A percentile compares a stretch with the other conserved stretches of the same genome.
These are phyloP conservation scores for Phaseolus lunatus DNA, from an alignment of 306 rosid species.

Conservation along the genomic window DNA sequence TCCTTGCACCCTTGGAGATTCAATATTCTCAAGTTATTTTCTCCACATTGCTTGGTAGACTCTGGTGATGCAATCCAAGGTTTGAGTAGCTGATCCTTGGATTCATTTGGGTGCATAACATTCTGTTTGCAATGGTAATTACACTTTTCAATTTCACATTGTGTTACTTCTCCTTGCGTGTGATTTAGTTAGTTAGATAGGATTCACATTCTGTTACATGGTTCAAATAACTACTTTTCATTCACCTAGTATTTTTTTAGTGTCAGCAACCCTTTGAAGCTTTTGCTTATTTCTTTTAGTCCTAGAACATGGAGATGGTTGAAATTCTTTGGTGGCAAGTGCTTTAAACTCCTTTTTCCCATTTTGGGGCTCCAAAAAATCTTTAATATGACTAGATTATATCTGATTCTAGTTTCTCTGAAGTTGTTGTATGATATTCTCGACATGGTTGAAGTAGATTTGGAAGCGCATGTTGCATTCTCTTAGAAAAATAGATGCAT, in stretches of 20 bases:
- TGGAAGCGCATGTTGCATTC: background rate
- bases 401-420: background rate
- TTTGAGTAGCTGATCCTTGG: slow-evolving; percentile 58
- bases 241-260: no score
- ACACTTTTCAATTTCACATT: background rate
- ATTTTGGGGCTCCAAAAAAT: background rate
- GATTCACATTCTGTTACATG: no score
- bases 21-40: slow-evolving; percentile 39
- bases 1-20: slow-evolving; percentile 32
- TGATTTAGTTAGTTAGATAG: background rate
- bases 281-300: slow-evolving; percentile 10
- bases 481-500: background rate
- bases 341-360: slow-evolving; percentile 1
- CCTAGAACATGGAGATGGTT: background rate
- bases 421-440: background rate
- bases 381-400: background rate
- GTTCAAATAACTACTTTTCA: background rate
- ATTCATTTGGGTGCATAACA: slow-evolving; percentile 44
- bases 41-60: slow-evolving; percentile 48
- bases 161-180: slow-evolving; percentile 22
- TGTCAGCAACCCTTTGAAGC: slow-evolving; percentile 11
- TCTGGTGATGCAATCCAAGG: slow-evolving; percentile 53
- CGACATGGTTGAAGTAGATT: slow-evolving; percentile 3
- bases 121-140: slow-evolving; percentile 64
- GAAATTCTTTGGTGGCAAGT: slow-evolving; percentile 5